Evolutionary conservation across 2,329 filamentous ascomycete genomes (phyloP).

Genomic region (Ploettnerulaceae sp.): DNA sequence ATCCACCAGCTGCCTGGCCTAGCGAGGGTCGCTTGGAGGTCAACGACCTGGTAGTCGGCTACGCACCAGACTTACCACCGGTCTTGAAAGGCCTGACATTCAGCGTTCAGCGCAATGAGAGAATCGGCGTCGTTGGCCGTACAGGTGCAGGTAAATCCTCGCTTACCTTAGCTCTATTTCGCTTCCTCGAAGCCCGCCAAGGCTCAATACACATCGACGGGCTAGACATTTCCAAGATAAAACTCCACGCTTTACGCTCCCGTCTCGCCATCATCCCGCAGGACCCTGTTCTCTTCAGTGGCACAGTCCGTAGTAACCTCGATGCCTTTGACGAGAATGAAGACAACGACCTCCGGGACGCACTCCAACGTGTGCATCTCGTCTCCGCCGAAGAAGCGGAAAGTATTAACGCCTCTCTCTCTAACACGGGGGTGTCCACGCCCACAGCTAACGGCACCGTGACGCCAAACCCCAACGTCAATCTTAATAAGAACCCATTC

Average conservation of each 20-base stretch:
- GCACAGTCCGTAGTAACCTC: slow-evolving; percentile 70
- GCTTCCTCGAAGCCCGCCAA: slow-evolving; percentile 65
- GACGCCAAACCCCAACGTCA: slow-evolving; percentile 32
- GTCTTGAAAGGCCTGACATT: slow-evolving; percentile 68
- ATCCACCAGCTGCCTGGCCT: slow-evolving; percentile 69
- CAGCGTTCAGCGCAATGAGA: slow-evolving; percentile 58
- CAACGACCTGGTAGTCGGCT: slow-evolving; percentile 65
- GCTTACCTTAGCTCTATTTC: slow-evolving; percentile 69
- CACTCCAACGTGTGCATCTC: slow-evolving; percentile 65
- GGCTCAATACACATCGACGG: slow-evolving; percentile 69
- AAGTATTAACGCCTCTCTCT: slow-evolving; percentile 10
- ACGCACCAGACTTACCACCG: slow-evolving; percentile 65
- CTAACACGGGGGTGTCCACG: slow-evolving; percentile 35
- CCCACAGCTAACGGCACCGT: slow-evolving; percentile 25
- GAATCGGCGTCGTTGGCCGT: slow-evolving; percentile 71
- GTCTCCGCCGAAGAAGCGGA: slow-evolving; percentile 15
- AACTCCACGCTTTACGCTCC: slow-evolving; percentile 64
- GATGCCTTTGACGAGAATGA: slow-evolving; percentile 70
- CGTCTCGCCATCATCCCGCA: slow-evolving; percentile 77
- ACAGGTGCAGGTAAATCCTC: slow-evolving; percentile 77
- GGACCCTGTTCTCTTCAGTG: slow-evolving; percentile 77
- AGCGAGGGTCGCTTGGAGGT: slow-evolving; percentile 68
- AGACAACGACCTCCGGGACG: slow-evolving; percentile 65
- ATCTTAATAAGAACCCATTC: slow-evolving; percentile 60
- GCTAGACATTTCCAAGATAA: slow-evolving; percentile 67